A percentile compares a stretch with the other conserved stretches of the same genome.
These are phyloP conservation scores for Chlorella variabilis DNA, from an alignment of 163 green algal species.

Conservation along the genomic window DNA sequence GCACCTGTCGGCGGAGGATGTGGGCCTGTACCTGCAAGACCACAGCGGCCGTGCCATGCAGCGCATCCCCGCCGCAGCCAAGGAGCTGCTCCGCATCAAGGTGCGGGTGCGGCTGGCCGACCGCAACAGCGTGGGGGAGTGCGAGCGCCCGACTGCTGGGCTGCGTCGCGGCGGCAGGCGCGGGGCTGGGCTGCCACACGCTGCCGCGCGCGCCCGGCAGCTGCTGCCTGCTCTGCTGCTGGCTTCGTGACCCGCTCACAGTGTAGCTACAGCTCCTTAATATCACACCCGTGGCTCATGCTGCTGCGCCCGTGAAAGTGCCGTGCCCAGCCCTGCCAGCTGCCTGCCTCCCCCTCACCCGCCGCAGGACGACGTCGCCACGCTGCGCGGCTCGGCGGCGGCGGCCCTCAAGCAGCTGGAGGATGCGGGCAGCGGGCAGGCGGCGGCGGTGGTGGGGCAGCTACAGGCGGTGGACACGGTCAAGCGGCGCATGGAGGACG, in stretches of 20 bases:
- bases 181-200: no score
- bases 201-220: no score
- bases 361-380: conserved; percentile 46
- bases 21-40: conserved; percentile 76
- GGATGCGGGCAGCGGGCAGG: conserved; percentile 45
- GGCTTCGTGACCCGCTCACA: no score
- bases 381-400: conserved; percentile 42
- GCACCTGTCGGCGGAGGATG: conserved; percentile 87
- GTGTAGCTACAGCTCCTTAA: no score
- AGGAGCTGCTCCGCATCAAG: conserved; percentile 81
- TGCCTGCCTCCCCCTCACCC: background rate
- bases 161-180: no score
- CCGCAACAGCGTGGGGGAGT: no score
- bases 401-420: conserved; percentile 60
- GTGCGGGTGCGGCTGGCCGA: conserved; percentile 15
- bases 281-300: no score
- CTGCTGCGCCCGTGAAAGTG: no score
- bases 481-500: conserved; percentile 86
- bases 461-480: conserved; percentile 75
- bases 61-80: conserved; percentile 82
- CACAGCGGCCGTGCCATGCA: conserved; percentile 69
- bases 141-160: no score
- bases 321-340: background rate
- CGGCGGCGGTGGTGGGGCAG: conserved; percentile 55
- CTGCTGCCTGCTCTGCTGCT: no score